Evolutionary conservation across 768 basidiomycete genomes (phyloP), one percentile per base, ranked within the genome.

Genomic region (Psilocybe azurescens): DNA sequence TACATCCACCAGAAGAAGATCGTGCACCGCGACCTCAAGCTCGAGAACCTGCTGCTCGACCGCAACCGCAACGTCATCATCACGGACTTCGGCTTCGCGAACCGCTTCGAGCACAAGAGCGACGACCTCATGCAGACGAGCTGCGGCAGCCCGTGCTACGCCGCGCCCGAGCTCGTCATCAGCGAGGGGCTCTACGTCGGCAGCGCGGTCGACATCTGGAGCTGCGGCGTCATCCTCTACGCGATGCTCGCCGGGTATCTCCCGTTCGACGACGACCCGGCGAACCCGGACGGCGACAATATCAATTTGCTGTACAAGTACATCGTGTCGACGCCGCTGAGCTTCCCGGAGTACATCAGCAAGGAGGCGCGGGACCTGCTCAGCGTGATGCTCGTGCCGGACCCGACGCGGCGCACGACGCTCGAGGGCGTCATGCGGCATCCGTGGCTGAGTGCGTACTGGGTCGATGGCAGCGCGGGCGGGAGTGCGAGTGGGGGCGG

Each of bases 1-100:
- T 99, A 99, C 78, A 94, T 98, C 60, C 97, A 99, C 78, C 89
- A 94, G 77, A 98, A 98, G 84, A 96, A 97, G 81, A 98, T 99
- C 64, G 97, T 99, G 52, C 97, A 99, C 75, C 94, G 97, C 61
- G 97, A 99, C 78, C 90, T 99, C 76, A 99, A 99, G 79, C 89
- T 99, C 66, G 97, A 99, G 79, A 99, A 99, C 73, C 83, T 99
- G 3, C 89, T 99, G 46, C 89, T 99, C 60, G 97, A 99, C 79
- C 91, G 96, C 63, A 89, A 98, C 72, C 89, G 97, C 54, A 99
- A 99, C 73, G 94, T 99, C 66, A 97, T 99, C 80, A 97, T 99
- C 80, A 98, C 97, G 60, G 97, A 99, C 74, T 99, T 99, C 74
- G 97, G 97, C 11, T 99, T 99, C 70, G 97, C 97, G 62, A 99